Evolutionary conservation across 1,284 basidiomycete genomes (phyloP), one percentile per base, ranked within the genome.

Genomic region (Sporisorium iseilematis-ciliati): DNA sequence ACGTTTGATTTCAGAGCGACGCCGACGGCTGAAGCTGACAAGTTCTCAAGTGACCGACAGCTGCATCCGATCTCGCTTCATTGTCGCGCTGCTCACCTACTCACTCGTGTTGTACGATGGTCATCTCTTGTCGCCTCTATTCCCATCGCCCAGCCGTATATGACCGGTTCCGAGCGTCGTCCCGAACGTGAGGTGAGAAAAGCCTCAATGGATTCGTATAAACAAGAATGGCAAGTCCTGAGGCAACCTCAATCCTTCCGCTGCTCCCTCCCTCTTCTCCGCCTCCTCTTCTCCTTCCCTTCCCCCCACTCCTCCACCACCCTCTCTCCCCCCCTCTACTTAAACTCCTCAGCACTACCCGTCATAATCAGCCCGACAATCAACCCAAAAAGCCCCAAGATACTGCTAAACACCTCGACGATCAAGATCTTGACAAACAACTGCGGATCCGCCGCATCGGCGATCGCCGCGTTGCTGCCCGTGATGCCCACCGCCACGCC

Each of bases 401-500:
- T 85, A n/a, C 68, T 73, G 43, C 75, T 77, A 50, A 85, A 85
- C n/a, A 85, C 78, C 66, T 80, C 76, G 7, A 82, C 78, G 52
- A 80, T 78, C 57, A 82, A 46, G 26, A 82, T 83, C 70, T 84
- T 84, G 71, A 85, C 81, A 57, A 85, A 85, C 23, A 85, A 66
- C 70, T 84, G 82, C 18, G 82, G 79, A 68, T 85, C 82, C 2
- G 83, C 82, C 0, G 83, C 83, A 68, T 85, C 83, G 6, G 83
- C 82, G 2, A 85, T 60, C 1, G 83, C 83, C 12, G 82, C 83
- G 45, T 85, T 85, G 20, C 80, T 78, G 12, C 83, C 83, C 29
- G 83, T 84, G 49, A 85, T 75, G 7, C 83, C 83, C 7, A 85
- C 83, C 0, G 82, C 72, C 0, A 82, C 82, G 49, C 83, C 83